Conservation (phyloP, 495 filamentous ascomycete genomes). For the Acidomyces sp. region DNA sequence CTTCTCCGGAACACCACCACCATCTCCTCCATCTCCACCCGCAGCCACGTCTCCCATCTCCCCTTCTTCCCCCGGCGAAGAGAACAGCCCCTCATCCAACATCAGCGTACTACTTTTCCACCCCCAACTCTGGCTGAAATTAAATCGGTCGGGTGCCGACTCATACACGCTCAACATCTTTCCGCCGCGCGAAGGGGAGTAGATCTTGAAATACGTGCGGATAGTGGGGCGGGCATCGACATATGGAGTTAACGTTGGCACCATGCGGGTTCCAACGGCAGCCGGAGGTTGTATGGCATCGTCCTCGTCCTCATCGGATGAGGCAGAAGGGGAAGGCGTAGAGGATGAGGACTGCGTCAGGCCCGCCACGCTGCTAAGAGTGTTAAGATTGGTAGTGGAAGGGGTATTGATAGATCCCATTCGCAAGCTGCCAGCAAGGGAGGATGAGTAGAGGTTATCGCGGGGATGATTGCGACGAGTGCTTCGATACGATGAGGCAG, state of each 20-base stretch:
- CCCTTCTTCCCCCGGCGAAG: neutral
- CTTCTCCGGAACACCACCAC: constrained; percentile 5
- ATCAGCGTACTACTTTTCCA: constrained; percentile 50
- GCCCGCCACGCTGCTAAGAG: neutral
- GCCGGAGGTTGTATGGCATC: constrained; percentile 4
- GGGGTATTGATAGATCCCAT: neutral
- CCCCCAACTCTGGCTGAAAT: constrained; percentile 51
- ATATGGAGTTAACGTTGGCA: constrained; percentile 39
- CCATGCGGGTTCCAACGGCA: constrained; percentile 3
- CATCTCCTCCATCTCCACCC: constrained; percentile 1
- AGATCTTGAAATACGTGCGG: constrained; percentile 52
- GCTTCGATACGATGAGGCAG: no score
- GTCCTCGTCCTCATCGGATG: constrained; percentile 2
- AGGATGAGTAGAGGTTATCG: neutral
- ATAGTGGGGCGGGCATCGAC: constrained; percentile 44
- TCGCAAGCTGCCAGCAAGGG: neutral
- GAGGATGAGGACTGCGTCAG: neutral
- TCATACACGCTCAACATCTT: constrained; percentile 46
- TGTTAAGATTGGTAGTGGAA: neutral
- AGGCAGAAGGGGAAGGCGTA: neutral
- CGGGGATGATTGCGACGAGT: neutral
- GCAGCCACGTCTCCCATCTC: constrained; percentile 10
- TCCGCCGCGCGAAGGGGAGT: constrained; percentile 43
- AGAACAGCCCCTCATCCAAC: constrained; percentile 37
- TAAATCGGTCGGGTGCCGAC: constrained; percentile 45